Evolutionary conservation across 208 protist genomes (phyloP).

Genomic region (Leishmania gerbilli): DNA sequence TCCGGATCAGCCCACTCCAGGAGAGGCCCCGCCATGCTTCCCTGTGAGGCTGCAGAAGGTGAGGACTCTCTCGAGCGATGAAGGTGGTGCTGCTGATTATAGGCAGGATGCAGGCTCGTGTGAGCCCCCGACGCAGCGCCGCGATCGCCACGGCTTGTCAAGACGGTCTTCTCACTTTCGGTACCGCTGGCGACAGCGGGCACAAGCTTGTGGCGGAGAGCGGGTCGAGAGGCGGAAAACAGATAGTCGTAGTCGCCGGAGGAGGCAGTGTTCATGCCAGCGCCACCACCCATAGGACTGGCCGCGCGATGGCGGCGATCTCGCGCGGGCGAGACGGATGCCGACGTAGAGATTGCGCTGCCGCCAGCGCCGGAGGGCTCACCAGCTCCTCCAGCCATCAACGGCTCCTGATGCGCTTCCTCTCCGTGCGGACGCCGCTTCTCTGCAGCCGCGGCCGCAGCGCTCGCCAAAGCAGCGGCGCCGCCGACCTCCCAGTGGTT

Average conservation of each 20-base stretch:
- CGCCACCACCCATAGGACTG: background rate
- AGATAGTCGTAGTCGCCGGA: constrained; percentile 26
- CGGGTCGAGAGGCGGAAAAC: constrained; percentile 8
- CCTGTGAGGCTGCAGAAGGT: background rate
- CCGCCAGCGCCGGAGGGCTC: background rate
- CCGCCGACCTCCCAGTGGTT: constrained; percentile 36
- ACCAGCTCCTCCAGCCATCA: background rate
- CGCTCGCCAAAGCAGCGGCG: constrained; percentile 21
- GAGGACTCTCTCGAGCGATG: background rate
- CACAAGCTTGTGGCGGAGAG: background rate
- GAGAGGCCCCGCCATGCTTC: no score
- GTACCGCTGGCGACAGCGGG: constrained; percentile 4
- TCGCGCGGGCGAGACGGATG: background rate
- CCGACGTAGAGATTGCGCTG: background rate
- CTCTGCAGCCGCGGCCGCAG: constrained; percentile 12
- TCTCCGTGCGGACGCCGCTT: background rate
- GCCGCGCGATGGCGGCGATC: background rate
- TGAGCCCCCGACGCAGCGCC: background rate
- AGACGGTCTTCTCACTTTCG: background rate
- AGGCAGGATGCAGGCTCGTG: background rate
- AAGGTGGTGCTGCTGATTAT: background rate
- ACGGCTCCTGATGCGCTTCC: background rate
- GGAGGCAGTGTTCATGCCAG: background rate
- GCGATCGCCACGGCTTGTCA: background rate
- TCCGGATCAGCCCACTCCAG: background rate